These are phyloP conservation scores for Cadophora luteo-olivacea DNA, from an alignment of 2,329 filamentous ascomycete species.

Conservation along the genomic window DNA sequence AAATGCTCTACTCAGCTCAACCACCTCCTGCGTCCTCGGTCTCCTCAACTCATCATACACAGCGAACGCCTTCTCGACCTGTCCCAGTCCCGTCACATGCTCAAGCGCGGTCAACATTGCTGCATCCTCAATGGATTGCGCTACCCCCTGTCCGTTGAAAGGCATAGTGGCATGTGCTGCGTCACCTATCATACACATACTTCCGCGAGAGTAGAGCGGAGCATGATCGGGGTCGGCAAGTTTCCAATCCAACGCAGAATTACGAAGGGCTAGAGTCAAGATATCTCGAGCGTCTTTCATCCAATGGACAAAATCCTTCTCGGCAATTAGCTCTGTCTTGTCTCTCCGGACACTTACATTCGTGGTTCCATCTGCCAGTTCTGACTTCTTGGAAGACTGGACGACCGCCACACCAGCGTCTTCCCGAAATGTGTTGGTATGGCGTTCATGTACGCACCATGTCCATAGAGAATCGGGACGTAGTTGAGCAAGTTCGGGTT, in stretches of 20 bases:
- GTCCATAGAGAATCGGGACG: background rate
- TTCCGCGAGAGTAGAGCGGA: background rate
- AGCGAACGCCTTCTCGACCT: background rate
- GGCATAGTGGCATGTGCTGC: background rate
- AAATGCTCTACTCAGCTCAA: slow-evolving; percentile 16
- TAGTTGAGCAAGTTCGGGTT: background rate
- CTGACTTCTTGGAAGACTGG: background rate
- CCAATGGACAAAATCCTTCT: slow-evolving; percentile 17
- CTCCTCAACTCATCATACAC: background rate
- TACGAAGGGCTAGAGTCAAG: slow-evolving; percentile 7
- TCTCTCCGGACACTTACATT: background rate
- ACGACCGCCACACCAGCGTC: background rate
- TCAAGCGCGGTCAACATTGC: background rate
- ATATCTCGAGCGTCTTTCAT: slow-evolving; percentile 18
- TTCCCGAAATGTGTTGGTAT: background rate
- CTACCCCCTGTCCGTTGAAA: background rate
- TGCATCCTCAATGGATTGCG: background rate
- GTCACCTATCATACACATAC: background rate
- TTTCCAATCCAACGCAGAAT: slow-evolving; percentile 12
- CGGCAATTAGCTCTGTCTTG: background rate
- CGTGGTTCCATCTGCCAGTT: background rate
- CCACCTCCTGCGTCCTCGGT: slow-evolving; percentile 15
- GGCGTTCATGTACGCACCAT: background rate
- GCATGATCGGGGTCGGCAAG: slow-evolving; percentile 16
- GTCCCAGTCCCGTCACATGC: background rate